Conservation (phyloP, 768 basidiomycete genomes). For the Brasilioporus rufonigricans region DNA sequence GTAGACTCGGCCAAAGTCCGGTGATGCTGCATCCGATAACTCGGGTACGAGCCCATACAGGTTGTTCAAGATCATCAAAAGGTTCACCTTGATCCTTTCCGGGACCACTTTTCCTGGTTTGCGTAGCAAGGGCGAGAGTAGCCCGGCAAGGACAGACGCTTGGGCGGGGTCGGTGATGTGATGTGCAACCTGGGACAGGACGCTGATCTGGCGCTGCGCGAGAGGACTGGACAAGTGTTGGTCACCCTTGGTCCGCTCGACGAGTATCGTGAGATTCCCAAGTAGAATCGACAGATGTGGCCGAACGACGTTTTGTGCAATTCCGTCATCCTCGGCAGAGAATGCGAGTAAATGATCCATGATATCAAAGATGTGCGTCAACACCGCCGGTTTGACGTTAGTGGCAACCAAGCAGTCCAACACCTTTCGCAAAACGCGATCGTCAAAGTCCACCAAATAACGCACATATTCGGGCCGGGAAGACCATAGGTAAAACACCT, state of each 20-base stretch:
- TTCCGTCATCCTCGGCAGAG: slow-evolving; percentile 47
- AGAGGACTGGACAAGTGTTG: slow-evolving; percentile 56
- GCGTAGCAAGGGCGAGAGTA: slow-evolving; percentile 80
- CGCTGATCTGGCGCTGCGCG: slow-evolving; percentile 75
- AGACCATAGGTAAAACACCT: slow-evolving; percentile 82
- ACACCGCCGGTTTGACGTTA: slow-evolving; percentile 84
- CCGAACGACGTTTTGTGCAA: slow-evolving; percentile 55
- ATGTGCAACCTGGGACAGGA: slow-evolving; percentile 77
- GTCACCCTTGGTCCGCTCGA: slow-evolving; percentile 57
- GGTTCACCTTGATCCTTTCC: slow-evolving; percentile 82
- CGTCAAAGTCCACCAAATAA: slow-evolving; percentile 70
- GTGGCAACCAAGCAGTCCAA: slow-evolving; percentile 79
- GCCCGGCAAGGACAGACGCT: slow-evolving; percentile 64
- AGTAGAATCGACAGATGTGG: slow-evolving; percentile 74
- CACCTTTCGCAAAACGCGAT: slow-evolving; percentile 66
- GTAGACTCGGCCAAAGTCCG: slow-evolving; percentile 52
- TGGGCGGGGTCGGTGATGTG: slow-evolving; percentile 69
- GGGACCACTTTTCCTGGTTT: slow-evolving; percentile 72
- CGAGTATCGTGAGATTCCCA: slow-evolving; percentile 63
- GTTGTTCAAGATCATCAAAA: slow-evolving; percentile 68
- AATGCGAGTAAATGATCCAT: slow-evolving; percentile 65
- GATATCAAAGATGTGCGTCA: slow-evolving; percentile 81
- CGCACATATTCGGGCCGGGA: slow-evolving; percentile 50
- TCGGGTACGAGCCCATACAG: slow-evolving; percentile 68
- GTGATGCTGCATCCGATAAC: slow-evolving; percentile 44